Conservation (phyloP, 805 yeast species). For the Nakazawaea holstii region DNA sequence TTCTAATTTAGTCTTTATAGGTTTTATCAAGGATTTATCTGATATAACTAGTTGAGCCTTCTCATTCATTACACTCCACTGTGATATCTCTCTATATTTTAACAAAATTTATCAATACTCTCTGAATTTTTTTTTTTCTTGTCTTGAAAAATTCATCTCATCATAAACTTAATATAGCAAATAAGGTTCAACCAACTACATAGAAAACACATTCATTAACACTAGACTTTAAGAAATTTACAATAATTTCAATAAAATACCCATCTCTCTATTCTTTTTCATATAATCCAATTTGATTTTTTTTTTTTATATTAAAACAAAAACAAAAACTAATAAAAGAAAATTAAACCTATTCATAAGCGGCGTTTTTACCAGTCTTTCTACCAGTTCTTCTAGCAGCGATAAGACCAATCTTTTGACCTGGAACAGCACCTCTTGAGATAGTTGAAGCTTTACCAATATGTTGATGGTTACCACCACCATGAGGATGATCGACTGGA, state of each 20-base stretch:
- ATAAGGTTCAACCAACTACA: too few species aligned
- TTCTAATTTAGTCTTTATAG: slow-evolving; percentile 10
- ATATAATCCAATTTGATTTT: neutral
- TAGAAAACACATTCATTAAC: too few species aligned
- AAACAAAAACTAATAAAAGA: neutral
- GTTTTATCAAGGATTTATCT: slow-evolving; percentile 4
- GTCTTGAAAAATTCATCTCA: too few species aligned
- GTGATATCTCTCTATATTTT: too few species aligned
- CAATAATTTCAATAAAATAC: too few species aligned
- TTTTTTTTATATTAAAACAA: slow-evolving; percentile 1
- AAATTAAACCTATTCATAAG: slow-evolving; percentile 7
- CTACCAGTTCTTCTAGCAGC: slow-evolving; percentile 99
- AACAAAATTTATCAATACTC: too few species aligned
- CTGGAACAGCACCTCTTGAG: slow-evolving; percentile 98
- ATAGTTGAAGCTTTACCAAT: slow-evolving; percentile 99
- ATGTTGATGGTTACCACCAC: slow-evolving; percentile 99
- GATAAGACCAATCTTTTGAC: slow-evolving; percentile 99
- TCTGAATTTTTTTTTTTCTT: too few species aligned
- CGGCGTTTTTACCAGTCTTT: slow-evolving; percentile 11
- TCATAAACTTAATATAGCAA: too few species aligned
- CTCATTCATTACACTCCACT: neutral
- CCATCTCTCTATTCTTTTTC: too few species aligned
- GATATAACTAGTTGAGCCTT: slow-evolving; percentile 1
- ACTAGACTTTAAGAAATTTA: too few species aligned
- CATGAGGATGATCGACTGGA: slow-evolving; percentile 99